Evolutionary conservation across 106 monocot species (phyloP), one percentile per base, ranked within the genome.

Genomic region (Cymbidium sinense): DNA sequence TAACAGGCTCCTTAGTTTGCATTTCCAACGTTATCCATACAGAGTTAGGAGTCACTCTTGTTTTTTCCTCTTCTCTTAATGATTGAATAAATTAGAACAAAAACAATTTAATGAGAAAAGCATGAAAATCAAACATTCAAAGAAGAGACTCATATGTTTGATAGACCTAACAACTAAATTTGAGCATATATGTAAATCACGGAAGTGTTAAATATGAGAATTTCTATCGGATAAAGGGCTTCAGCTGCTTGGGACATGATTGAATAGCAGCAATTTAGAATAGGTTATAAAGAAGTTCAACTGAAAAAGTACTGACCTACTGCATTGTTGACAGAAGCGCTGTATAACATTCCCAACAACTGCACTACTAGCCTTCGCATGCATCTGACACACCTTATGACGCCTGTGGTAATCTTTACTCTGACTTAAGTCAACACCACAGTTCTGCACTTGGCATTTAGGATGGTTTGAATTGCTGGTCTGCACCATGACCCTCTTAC

Each of bases 261-360:
- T 62, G 21, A 21, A 62, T 62, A 27, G 61, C 28, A 31, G 33
- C 31, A 2, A 67, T 67, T 9, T 67, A 4, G 4, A 28, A 33
- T 33, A 67, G 33, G 8, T 13, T 1, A 71, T 1, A 20, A 71
- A 71, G 18, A 34, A 67, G 67, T 67, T 28, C 28, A 67, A 9
- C 47, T 13, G 18, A 71, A 19, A 71, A 71, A 37, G 17, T 37
- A 82, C 87, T 75, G 39, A 87, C 90, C 90, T 91, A 71, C 90
- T 91, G 74, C 90, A 91, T 78, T 91, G 90, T 71, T 91, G 90
- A 78, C 90, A 91, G 61, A 91, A 91, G 17, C 87, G 78, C 75
- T 91, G 90, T 58, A 83, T 50, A n/a, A 51, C 81, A 73, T 85
- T 82, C 52, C 85, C 82, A 82, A 91, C 87, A 44, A 84, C 25